Percentiles rank a stretch among this genome's conserved stretches.
phyloP scores from a whole-genome alignment of 805 yeast genomes.

The Candida oleophila region DNA sequence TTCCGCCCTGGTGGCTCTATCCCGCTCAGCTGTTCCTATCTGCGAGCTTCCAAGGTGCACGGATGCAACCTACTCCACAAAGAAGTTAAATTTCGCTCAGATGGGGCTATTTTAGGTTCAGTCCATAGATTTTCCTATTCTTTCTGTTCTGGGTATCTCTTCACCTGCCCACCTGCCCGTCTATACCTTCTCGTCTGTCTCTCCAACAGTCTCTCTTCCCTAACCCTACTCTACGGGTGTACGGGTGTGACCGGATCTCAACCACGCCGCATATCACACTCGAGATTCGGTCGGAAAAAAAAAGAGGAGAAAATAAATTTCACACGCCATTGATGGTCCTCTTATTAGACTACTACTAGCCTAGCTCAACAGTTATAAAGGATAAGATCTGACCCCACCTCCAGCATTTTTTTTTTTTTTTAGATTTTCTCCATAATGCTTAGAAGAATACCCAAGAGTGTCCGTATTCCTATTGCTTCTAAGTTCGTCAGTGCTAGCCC shows the following conservation, averaged over 20 bases:
- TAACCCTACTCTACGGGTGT: background rate
- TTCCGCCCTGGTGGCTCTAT: too few species aligned
- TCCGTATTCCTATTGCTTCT: background rate
- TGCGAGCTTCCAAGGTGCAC: too few species aligned
- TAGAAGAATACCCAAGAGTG: slow-evolving; percentile 1
- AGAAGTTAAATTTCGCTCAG: too few species aligned
- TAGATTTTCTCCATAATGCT: slow-evolving; percentile 3
- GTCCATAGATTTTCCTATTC: too few species aligned
- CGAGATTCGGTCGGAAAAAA: background rate
- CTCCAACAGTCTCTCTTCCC: background rate
- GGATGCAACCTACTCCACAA: too few species aligned
- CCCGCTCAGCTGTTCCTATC: too few species aligned
- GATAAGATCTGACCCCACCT: background rate
- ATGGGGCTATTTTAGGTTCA: too few species aligned
- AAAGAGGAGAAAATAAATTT: background rate
- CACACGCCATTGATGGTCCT: background rate
- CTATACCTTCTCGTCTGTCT: background rate
- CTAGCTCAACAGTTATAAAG: background rate
- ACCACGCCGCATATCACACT: background rate
- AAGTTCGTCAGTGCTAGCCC: background rate
- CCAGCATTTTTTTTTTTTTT: background rate
- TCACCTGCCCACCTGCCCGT: too few species aligned
- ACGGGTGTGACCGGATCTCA: background rate
- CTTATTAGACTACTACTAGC: background rate
- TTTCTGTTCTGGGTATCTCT: too few species aligned